These are phyloP conservation scores for Glebionis coronaria DNA, from an alignment of 129 eudicot species.

Conservation along the genomic window DNA sequence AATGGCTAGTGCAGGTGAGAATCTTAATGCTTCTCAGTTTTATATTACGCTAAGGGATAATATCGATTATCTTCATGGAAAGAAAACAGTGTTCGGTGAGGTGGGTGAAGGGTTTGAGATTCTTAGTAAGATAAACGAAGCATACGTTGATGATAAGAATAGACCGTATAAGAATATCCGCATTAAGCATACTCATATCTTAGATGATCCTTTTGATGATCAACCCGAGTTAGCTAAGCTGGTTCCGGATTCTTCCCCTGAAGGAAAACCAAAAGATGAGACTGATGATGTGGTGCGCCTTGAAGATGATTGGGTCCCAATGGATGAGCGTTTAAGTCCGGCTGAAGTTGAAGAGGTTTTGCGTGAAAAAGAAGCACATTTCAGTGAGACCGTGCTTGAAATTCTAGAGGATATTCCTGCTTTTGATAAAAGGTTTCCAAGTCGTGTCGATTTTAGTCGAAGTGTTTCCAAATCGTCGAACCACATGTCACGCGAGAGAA, in stretches of 20 bases:
- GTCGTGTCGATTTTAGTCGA: conserved; percentile 90
- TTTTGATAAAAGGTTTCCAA: conserved; percentile 36
- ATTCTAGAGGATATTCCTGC: conserved; percentile 41
- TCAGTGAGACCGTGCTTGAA: conserved; percentile 95
- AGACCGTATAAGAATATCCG: conserved; percentile 93
- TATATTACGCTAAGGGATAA: conserved; percentile 90
- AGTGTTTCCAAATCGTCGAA: conserved; percentile 94
- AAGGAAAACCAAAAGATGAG: conserved; percentile 97
- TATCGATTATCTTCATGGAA: conserved; percentile 92
- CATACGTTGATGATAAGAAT: conserved; percentile 78
- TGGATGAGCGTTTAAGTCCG: conserved; percentile 72
- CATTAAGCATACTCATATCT: conserved; percentile 82
- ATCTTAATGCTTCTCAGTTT: conserved; percentile 95
- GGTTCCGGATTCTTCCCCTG: conserved; percentile 92
- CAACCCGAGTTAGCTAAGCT: conserved; percentile 69
- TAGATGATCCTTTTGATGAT: conserved; percentile 94
- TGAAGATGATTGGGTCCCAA: conserved; percentile 98
- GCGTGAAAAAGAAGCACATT: conserved; percentile 87
- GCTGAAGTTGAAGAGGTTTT: conserved; percentile 77
- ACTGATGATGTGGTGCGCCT: conserved; percentile 92
- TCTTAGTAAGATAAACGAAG: conserved; percentile 73
- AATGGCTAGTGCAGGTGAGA: conserved; percentile 96
- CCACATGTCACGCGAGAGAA: conserved; percentile 35
- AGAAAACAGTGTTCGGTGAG: conserved; percentile 93
- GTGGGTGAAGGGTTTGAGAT: conserved; percentile 94